Base-by-base conservation (phyloP, 2,329 filamentous ascomycete species). In the Penicillium sp. region DNA sequence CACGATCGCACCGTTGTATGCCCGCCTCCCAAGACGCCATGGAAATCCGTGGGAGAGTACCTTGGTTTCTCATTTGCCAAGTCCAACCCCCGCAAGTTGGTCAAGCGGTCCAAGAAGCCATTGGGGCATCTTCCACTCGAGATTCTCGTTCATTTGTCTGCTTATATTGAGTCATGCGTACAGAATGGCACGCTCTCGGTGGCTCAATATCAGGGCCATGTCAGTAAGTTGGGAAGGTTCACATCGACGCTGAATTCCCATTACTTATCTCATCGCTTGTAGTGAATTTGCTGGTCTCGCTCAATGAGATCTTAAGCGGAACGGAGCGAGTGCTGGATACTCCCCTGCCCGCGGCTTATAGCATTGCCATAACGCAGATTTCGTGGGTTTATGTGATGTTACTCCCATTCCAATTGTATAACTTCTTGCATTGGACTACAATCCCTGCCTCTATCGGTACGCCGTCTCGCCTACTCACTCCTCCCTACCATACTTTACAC, bases 331-430 rank as follows among this genome's bases (percentile, higher is more conserved):
- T 96, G n/a, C 85, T 94, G 27, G 90, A 89, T 73, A 96, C 91
- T 0, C 91, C 91, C 1, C 83, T 96, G 0, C 91, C 91, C 2
- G 84, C 92, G 55, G 91, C 91, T 47, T 95, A 96, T 79, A 87
- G 85, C 64, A 95, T 96, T 68, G 86, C 90, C 67, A 93, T 95
- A 73, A 87, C 88, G n/a, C 91, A 96, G 73, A 94, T 95, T 70
- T 91, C 91, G 31, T 93, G 90, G 86, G 84, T 92, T 53, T 96
- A 95, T 76, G 87, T 95, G 55, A 78, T 92, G 66, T 82, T 91
- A 31, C 83, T 96, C 1, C 91, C 91, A 5, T 94, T 95, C 82
- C 91, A 96, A 77, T 85, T 96, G 7, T 85, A 86, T 70, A 70
- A 74, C 0, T 73, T 77, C 2, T 84, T 96, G 1, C 67, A 75